Evolutionary conservation across 2,329 filamentous ascomycete genomes (phyloP).

Genomic region (Colletotrichum sp.): DNA sequence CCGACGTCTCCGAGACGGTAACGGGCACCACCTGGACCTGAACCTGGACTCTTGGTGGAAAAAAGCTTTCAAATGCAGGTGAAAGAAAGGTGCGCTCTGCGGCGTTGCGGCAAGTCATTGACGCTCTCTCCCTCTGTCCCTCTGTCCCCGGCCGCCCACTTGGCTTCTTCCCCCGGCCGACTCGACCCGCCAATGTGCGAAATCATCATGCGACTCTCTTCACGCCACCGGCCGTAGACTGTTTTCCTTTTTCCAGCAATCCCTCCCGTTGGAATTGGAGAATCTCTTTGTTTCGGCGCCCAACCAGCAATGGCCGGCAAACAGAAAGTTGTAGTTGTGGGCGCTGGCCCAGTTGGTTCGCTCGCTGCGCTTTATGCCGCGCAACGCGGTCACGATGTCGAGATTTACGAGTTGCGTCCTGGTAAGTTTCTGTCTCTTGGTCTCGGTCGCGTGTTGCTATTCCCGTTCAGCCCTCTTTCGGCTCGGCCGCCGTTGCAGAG

Average conservation of each 20-base stretch:
- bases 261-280: neutral
- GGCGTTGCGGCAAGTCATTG: conserved; percentile 7
- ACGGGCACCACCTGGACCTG: neutral
- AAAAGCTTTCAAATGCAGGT: neutral
- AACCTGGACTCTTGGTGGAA: neutral
- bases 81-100: neutral
- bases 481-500: neutral
- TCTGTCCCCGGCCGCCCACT: neutral
- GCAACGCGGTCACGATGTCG: conserved; percentile 84
- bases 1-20: neutral
- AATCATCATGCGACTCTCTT: conserved; percentile 9
- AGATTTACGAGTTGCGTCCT: conserved; percentile 90
- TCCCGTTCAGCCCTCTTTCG: neutral
- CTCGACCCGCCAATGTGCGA: neutral
- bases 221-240: conserved; percentile 1
- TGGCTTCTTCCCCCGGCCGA: neutral
- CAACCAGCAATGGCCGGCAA: conserved; percentile 33
- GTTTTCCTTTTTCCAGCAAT: neutral
- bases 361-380: conserved; percentile 93
- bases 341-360: conserved; percentile 91
- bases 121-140: neutral
- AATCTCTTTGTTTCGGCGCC: neutral
- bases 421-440: conserved; percentile 58
- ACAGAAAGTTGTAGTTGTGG: conserved; percentile 83
- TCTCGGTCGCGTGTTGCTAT: neutral